Evolutionary conservation across 2,329 filamentous ascomycete genomes (phyloP).

Genomic region (Fusarium paranaense): DNA sequence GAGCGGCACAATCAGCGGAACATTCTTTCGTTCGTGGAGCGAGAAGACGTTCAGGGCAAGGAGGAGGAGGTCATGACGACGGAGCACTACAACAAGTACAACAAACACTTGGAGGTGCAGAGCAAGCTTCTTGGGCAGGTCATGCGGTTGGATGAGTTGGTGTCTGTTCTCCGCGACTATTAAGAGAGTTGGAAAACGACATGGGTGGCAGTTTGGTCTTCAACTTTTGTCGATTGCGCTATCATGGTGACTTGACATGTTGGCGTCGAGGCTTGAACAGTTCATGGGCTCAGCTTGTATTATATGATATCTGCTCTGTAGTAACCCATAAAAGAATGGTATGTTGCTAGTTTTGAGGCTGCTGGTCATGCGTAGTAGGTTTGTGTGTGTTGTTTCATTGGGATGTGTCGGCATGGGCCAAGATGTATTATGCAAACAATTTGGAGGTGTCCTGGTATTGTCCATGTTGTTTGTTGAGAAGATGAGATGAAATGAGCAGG

Average conservation of each 20-base stretch:
- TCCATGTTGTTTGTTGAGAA: neutral
- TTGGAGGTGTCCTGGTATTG: neutral
- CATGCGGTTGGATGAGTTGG: slow-evolving; percentile 83
- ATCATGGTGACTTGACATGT: slow-evolving; percentile 4
- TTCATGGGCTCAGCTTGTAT: slow-evolving; percentile 9
- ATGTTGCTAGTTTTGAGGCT: neutral
- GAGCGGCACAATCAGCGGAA: slow-evolving; percentile 79
- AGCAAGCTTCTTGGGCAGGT: slow-evolving; percentile 84
- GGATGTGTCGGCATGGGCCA: neutral
- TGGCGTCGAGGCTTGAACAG: slow-evolving; percentile 3
- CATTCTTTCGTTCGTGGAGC: slow-evolving; percentile 83
- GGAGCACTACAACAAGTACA: slow-evolving; percentile 75
- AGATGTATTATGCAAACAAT: neutral
- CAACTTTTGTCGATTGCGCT: neutral
- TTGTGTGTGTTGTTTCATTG: neutral
- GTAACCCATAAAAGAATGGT: neutral
- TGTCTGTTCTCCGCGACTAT: slow-evolving; percentile 85
- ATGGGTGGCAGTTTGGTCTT: neutral
- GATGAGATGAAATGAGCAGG: neutral
- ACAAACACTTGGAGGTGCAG: slow-evolving; percentile 71
- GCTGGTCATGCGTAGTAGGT: neutral
- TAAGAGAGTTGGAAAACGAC: slow-evolving; percentile 47
- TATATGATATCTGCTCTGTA: slow-evolving; percentile 12
- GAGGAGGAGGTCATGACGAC: slow-evolving; percentile 83
- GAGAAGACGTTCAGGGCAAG: slow-evolving; percentile 86